Percentiles rank a stretch among this genome's conserved stretches.
phyloP scores from a whole-genome alignment of 805 yeast genomes.

The Yarrowia sp. region DNA sequence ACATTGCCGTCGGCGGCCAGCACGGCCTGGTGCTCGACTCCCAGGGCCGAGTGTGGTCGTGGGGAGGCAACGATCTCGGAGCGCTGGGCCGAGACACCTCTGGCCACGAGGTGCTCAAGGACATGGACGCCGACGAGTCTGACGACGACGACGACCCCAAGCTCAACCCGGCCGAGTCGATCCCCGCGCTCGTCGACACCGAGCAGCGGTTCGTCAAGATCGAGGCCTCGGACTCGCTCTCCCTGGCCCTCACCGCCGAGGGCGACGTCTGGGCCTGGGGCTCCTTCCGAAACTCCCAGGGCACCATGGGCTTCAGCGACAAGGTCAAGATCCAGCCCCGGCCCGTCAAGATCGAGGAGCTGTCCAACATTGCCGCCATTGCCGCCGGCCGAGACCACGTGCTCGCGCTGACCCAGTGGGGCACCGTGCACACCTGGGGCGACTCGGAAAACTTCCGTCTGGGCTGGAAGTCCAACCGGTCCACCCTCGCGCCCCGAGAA shows the following conservation, averaged over 20 bases:
- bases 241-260: slow-evolving; percentile 76
- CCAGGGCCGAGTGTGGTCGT: slow-evolving; percentile 86
- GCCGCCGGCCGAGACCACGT: slow-evolving; percentile 95
- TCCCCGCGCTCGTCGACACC: slow-evolving; percentile 76
- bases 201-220: slow-evolving; percentile 71
- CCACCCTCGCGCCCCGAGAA: slow-evolving; percentile 67
- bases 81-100: slow-evolving; percentile 85
- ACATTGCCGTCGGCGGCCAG: slow-evolving; percentile 95
- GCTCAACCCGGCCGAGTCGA: slow-evolving; percentile 84
- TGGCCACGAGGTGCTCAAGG: slow-evolving; percentile 68
- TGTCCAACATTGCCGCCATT: slow-evolving; percentile 76
- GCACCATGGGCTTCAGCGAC: slow-evolving; percentile 81
- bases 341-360: slow-evolving; percentile 68
- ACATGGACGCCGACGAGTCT: slow-evolving; percentile 69
- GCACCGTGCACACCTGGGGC: slow-evolving; percentile 96
- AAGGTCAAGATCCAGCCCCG: slow-evolving; percentile 65
- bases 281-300: slow-evolving; percentile 78
- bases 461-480: slow-evolving; percentile 67
- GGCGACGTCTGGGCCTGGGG: slow-evolving; percentile 99
- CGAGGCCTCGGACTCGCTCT: slow-evolving; percentile 90
- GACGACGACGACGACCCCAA: slow-evolving; percentile 78
- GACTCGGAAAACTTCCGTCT: slow-evolving; percentile 92
- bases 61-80: slow-evolving; percentile 96
- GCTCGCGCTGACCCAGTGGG: slow-evolving; percentile 80
- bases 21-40: slow-evolving; percentile 85